A percentile compares a stretch with the other conserved stretches of the same genome.
Evolutionary conservation across 176 grass and related monocot genomes (phyloP).

Genomic region (Musa itinerans): DNA sequence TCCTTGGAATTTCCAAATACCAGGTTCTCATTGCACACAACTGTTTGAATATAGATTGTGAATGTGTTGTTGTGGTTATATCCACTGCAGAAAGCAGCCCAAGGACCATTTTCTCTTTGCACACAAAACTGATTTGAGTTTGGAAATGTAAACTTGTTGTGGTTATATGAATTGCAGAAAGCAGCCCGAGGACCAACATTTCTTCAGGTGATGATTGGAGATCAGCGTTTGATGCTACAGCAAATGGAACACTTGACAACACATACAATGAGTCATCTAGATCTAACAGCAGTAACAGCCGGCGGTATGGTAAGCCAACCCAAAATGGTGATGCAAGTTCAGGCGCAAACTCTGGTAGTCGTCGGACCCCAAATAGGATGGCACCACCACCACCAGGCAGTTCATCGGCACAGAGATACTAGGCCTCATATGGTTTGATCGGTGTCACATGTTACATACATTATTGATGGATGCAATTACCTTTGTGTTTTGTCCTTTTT

Average conservation of each 20-base stretch:
- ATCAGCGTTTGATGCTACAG: conserved; percentile 62
- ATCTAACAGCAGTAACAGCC: conserved; percentile 49
- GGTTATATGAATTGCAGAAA: conserved; percentile 36
- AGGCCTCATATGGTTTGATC: not conserved
- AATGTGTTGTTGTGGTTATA: not conserved
- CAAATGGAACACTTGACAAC: conserved; percentile 36
- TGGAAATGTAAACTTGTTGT: not conserved
- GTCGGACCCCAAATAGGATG: conserved; percentile 70
- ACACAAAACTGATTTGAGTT: not conserved
- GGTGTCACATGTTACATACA: not conserved
- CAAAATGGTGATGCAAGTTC: conserved; percentile 68
- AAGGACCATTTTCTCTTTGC: not conserved
- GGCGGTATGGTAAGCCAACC: conserved; percentile 15
- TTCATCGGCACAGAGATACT: conserved; percentile 35
- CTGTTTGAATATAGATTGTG: too few species aligned
- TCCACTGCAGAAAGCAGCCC: not conserved
- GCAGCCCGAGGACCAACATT: conserved; percentile 43
- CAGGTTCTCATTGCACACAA: too few species aligned
- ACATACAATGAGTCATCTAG: conserved; percentile 37
- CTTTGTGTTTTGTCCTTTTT: not conserved
- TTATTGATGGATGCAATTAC: not conserved
- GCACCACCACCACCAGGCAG: conserved; percentile 50
- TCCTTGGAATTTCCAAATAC: too few species aligned
- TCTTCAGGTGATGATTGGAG: conserved; percentile 80
- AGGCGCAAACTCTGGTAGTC: conserved; percentile 54